Evolutionary conservation across 139 green algal genomes (phyloP), one percentile per base, ranked within the genome.

Genomic region (Chlamydomonas eustigma): DNA sequence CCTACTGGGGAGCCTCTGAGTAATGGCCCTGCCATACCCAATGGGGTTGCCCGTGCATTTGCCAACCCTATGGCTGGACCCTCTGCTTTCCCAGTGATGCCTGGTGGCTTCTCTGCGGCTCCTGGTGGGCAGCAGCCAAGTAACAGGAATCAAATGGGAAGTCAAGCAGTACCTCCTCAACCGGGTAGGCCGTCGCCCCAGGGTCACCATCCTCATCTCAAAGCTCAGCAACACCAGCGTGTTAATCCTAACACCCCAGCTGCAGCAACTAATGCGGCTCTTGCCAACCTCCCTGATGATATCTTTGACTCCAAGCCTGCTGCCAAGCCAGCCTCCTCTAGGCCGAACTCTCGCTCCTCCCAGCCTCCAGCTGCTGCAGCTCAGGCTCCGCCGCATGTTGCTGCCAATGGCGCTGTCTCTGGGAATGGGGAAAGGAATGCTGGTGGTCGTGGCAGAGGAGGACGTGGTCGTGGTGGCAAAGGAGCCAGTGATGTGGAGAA

Each of bases 231-330:
- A 58, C 44, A 58, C 44, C 44, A 58, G 44, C 12, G 44, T 12
- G 44, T 58, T 12, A n/a, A n/a, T n/a, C n/a, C n/a, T n/a, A n/a
- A n/a, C n/a, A 58, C 18, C 12, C 12, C 12, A 28, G 18, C 18
- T 12, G 44, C 12, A 12, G 44, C 12, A 28, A 18, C 12, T 18
- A 12, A 12, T 18, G 12, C 44, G 12, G 34, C 65, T 25, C 33
- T 72, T 25, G 30, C 77, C 33, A 82, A 76, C 71, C 64, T 82
- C 22, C 77, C 77, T 1, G 77, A 82, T 32, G 77, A 82, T 66
- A 82, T 82, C 22, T 82, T 82, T 38, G 77, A 82, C 64, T 39
- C 65, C 24, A 81, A 81, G 70, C 76, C 76, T 58, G 44, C n/a
- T n/a, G n/a, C n/a, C n/a, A n/a, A n/a, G n/a, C n/a, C n/a, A n/a